Evolutionary conservation across 1,284 basidiomycete species (phyloP), one percentile per base, ranked within the genome.

Genomic region (Cutaneotrichosporon cutaneum): DNA sequence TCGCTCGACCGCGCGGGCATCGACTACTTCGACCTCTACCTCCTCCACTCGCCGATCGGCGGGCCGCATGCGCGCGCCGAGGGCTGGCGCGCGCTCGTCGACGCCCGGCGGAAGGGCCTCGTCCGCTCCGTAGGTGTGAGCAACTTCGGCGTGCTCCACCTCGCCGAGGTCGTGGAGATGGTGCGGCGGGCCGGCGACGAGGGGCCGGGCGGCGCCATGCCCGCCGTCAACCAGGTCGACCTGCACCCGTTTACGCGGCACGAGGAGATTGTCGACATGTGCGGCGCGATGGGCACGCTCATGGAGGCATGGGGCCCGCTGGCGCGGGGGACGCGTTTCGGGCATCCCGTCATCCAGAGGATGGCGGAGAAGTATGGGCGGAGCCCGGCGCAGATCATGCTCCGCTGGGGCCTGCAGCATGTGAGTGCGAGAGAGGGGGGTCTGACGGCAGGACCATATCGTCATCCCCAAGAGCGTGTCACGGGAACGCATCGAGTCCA

Each of bases 1-100:
- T 87, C 86, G 1, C 74, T 89, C n/a, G 77, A 83, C 26, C 78
- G 78, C 52, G 85, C 84, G 65, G 82, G 83, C 0, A 77, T 86
- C 33, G 84, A 72, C 9, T 79, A 78, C 58, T 78, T 81, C 54
- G 79, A 80, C 59, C 66, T 80, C 16, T 81, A 80, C 68, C 71
- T 80, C 26, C 69, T 82, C 53, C 82, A 83, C 64, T 79, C 80
- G 56, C 78, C 82, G 1, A 80, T 80, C 30, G 78, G 78, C n/a
- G 82, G 81, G 3, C 72, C 75, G 0, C 58, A 72, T 48, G 68
- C 77, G 35, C 73, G 83, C 9, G 70, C 74, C 36, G 70, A 81
- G 30, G 75, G 80, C 21, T 83, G 81, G 81, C 68, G 69, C 51
- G 81, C 77, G 3, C 69, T 79, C 26, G 72, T 77, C 26, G 77